Percentiles rank a stretch among this genome's conserved stretches.
Evolutionary conservation across 1,284 basidiomycete species (phyloP).

Genomic region (Chondrostereum purpureum): DNA sequence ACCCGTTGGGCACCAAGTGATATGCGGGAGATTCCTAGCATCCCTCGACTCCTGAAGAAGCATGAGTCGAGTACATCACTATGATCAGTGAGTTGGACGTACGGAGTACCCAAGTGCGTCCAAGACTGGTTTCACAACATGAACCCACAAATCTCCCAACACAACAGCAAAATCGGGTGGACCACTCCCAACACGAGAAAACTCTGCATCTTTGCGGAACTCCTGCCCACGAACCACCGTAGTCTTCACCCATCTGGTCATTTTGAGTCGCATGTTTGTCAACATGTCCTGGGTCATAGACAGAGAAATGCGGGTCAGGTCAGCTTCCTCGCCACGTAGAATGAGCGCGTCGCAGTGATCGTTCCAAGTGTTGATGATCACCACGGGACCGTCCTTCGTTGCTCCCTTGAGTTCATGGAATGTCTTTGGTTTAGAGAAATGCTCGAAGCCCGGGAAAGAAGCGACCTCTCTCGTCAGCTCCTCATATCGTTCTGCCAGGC

Average conservation of each 20-base stretch:
- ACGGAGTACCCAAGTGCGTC: not conserved
- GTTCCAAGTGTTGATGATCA: slow-evolving; percentile 6
- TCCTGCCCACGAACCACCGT: not conserved
- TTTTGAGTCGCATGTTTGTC: no score
- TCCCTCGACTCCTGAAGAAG: no score
- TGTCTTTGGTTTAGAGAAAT: slow-evolving; percentile 3
- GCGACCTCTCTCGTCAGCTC: no score
- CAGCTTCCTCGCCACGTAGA: not conserved
- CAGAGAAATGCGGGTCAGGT: not conserved
- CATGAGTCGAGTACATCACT: no score
- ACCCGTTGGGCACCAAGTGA: no score
- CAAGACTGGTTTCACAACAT: not conserved
- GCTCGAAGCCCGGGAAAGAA: not conserved
- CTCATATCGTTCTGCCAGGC: no score
- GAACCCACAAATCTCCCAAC: not conserved
- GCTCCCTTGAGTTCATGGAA: slow-evolving; percentile 5
- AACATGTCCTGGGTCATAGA: not conserved
- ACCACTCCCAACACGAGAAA: no score
- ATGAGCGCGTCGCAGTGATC: slow-evolving; percentile 7
- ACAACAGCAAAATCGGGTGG: not conserved
- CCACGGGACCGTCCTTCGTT: slow-evolving; percentile 5
- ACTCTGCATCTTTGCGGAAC: not conserved
- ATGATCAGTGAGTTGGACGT: no score
- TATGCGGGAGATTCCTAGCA: no score
- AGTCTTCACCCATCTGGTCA: not conserved